These are phyloP conservation scores for Daldinia sp. DNA, from an alignment of 2,329 filamentous ascomycete species.

Conservation along the genomic window DNA sequence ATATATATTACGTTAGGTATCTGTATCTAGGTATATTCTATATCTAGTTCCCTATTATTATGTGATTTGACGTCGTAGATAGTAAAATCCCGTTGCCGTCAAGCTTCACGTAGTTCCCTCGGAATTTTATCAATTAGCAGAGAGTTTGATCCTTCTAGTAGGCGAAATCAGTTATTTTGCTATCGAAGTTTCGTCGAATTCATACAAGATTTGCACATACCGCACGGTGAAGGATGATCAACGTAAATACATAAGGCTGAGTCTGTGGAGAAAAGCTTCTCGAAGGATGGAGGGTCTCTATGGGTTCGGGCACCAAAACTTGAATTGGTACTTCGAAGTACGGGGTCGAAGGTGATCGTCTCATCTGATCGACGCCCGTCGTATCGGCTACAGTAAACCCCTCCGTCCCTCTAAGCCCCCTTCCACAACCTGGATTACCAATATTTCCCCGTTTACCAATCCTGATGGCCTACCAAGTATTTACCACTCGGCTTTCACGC, in stretches of 20 bases:
- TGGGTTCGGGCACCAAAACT: neutral
- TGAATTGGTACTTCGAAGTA: neutral
- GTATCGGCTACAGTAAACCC: neutral
- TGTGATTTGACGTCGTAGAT: neutral
- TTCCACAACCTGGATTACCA: neutral
- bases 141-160: neutral
- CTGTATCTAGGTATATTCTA: too few relatives aligned
- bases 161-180: neutral
- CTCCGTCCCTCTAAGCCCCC: neutral
- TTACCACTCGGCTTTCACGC: too few relatives aligned
- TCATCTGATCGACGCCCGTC: neutral
- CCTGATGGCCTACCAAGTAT: too few relatives aligned
- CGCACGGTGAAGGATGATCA: neutral
- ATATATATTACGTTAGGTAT: slow-evolving; percentile 3
- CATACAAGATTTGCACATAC: neutral
- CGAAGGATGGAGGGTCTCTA: neutral
- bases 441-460: too few relatives aligned
- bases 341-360: neutral
- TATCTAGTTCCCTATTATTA: neutral
- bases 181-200: neutral
- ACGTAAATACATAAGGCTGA: slow-evolving; percentile 6
- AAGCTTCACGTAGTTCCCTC: neutral
- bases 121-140: neutral
- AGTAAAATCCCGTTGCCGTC: neutral
- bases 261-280: neutral